Evolutionary conservation across 106 monocot species (phyloP).

Genomic region (Iris macrosiphon): DNA sequence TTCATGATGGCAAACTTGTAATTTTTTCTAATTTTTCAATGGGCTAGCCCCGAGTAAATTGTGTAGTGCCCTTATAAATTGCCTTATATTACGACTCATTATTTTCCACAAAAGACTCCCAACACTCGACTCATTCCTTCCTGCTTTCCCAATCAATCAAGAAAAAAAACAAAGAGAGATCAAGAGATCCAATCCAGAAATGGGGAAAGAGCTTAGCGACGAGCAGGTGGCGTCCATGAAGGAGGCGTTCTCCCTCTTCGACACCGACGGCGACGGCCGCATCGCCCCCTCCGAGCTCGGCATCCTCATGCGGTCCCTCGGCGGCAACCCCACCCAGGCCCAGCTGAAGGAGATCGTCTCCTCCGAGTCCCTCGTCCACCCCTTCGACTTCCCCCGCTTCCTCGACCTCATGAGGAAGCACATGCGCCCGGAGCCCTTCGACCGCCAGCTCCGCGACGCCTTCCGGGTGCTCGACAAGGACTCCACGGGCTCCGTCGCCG

Average conservation of each 20-base stretch:
- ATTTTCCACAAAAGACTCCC: too few relatives aligned
- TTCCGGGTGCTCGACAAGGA: conserved; percentile 93
- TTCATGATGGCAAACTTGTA: too few relatives aligned
- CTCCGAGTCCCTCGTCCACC: conserved; percentile 49
- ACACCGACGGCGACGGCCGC: conserved; percentile 85
- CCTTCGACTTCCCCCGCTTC: conserved; percentile 85
- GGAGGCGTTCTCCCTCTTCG: conserved; percentile 90
- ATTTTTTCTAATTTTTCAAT: too few relatives aligned
- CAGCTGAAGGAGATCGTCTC: conserved; percentile 72
- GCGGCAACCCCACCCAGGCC: conserved; percentile 88
- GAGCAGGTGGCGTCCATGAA: conserved; percentile 90
- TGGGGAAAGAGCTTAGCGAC: conserved; percentile 68
- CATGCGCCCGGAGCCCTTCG: conserved; percentile 69
- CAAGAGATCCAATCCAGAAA: too few relatives aligned
- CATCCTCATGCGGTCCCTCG: conserved; percentile 91
- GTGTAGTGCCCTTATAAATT: too few relatives aligned
- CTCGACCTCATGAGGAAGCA: conserved; percentile 75
- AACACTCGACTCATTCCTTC: too few relatives aligned
- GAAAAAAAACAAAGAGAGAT: too few relatives aligned
- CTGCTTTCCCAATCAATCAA: too few relatives aligned
- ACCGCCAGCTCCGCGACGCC: conserved; percentile 78
- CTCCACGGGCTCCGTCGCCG: conserved; percentile 51
- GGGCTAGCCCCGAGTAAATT: too few relatives aligned
- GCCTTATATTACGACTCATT: too few relatives aligned
- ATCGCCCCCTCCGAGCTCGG: conserved; percentile 93